phyloP scores from a whole-genome alignment of 2,329 filamentous ascomycete genomes.

The Penicillium sp. region DNA sequence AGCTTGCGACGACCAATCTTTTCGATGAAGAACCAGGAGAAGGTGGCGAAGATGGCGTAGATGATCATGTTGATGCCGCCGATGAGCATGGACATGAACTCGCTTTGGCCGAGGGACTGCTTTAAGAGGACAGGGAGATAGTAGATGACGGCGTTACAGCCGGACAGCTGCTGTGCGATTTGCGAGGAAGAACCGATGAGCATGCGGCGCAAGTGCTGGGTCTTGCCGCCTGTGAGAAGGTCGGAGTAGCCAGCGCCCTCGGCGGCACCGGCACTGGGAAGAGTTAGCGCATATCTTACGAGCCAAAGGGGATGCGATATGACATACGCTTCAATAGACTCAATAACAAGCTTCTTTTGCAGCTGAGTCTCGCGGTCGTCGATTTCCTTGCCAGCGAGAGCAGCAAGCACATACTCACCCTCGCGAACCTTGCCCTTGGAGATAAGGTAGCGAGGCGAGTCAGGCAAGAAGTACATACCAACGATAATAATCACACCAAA shows the following conservation, averaged over 20 bases:
- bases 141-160: conserved; percentile 55
- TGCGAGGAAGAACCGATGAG: conserved; percentile 44
- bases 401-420: conserved; percentile 54
- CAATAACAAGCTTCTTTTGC: conserved; percentile 68
- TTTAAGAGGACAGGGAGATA: conserved; percentile 53
- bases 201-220: conserved; percentile 45
- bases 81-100: conserved; percentile 53
- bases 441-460: conserved; percentile 51
- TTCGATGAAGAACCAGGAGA: conserved; percentile 54
- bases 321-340: conserved; percentile 62
- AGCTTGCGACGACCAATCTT: conserved; percentile 51
- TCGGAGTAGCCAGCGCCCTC: conserved; percentile 51
- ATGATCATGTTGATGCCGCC: conserved; percentile 56
- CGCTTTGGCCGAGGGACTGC: conserved; percentile 43
- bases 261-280: conserved; percentile 57
- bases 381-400: conserved; percentile 50
- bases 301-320: neutral
- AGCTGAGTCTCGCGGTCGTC: conserved; percentile 60
- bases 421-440: conserved; percentile 49
- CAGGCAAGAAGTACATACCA: conserved; percentile 48
- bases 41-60: conserved; percentile 44
- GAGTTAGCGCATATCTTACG: neutral
- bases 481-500: conserved; percentile 51
- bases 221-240: conserved; percentile 41
- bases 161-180: conserved; percentile 53